Evolutionary conservation across 2,329 filamentous ascomycete genomes (phyloP).

Genomic region (Triangularia setosa): DNA sequence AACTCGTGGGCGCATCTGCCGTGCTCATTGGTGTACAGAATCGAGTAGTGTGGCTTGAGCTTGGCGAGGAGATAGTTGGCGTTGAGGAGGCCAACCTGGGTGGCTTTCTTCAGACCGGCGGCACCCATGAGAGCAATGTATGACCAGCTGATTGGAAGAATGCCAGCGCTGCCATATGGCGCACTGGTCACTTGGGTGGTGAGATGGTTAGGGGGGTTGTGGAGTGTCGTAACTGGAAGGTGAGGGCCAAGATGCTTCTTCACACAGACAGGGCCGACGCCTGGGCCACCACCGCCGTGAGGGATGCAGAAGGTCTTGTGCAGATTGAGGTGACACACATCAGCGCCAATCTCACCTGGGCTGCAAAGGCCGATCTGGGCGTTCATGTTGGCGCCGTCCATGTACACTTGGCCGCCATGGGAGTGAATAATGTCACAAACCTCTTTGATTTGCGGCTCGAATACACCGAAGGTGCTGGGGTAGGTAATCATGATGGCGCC

Average conservation of each 20-base stretch:
- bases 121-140: conserved; percentile 94
- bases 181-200: conserved; percentile 64
- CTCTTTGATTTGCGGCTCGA: conserved; percentile 83
- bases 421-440: conserved; percentile 82
- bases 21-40: conserved; percentile 88
- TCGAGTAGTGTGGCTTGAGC: conserved; percentile 79
- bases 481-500: conserved; percentile 97
- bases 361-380: conserved; percentile 95
- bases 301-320: conserved; percentile 99
- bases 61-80: conserved; percentile 94
- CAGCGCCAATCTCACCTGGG: conserved; percentile 89
- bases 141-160: conserved; percentile 89
- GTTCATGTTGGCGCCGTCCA: conserved; percentile 99
- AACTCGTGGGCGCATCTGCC: conserved; percentile 95
- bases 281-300: conserved; percentile 89
- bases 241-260: conserved; percentile 73
- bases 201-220: background rate
- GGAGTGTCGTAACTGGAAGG: conserved; percentile 54
- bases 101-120: conserved; percentile 79
- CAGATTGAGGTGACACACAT: conserved; percentile 94
- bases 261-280: conserved; percentile 90
- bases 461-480: conserved; percentile 91
- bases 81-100: conserved; percentile 88
- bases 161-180: conserved; percentile 82
- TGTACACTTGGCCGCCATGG: conserved; percentile 90